Evolutionary conservation across 1,284 basidiomycete genomes (phyloP), one percentile per base, ranked within the genome.

Genomic region (Tilletia setariae): DNA sequence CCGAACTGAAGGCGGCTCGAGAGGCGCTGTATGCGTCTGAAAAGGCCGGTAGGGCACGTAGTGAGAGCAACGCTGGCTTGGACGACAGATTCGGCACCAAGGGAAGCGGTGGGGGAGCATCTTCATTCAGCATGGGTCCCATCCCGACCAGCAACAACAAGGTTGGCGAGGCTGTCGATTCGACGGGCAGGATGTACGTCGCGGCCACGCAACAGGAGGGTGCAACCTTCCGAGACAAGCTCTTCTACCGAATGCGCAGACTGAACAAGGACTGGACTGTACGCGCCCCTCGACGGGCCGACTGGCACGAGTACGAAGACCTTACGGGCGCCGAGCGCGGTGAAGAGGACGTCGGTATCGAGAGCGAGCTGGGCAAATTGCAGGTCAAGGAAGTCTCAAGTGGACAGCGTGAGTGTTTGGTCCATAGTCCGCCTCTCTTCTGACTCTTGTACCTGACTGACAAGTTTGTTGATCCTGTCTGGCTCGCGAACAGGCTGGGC

Each of bases 281-380:
- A 21, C 53, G 67, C n/a, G 64, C 51, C 8, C 44, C 70, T 62
- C n/a, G 47, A 25, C 62, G 70, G 30, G 70, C 70, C 30, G 70
- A 71, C 40, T 81, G 79, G 78, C 79, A 81, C 68, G 75, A 76
- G 16, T 79, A 76, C 62, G 75, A 76, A 16, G 80, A 81, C 25
- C 71, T 82, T n/a, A 79, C 78, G 0, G 65, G 75, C 7, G 78
- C 70, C 1, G 81, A 82, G 68, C 65, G 51, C 13, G 80, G 81
- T 11, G 79, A 82, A 43, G 79, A 81, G 67, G 81, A 82, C 63
- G 81, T 82, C 0, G 81, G 80, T 0, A 74, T 79, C 59, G 81
- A 82, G 67, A 69, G 70, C 19, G 79, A 81, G 66, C 70, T 82
- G 4, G 80, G 81, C 1, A 74, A 76, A 46, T 59, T 82, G 42